Evolutionary conservation across 2,329 filamentous ascomycete genomes (phyloP).

Genomic region (Talaromyces sp.): DNA sequence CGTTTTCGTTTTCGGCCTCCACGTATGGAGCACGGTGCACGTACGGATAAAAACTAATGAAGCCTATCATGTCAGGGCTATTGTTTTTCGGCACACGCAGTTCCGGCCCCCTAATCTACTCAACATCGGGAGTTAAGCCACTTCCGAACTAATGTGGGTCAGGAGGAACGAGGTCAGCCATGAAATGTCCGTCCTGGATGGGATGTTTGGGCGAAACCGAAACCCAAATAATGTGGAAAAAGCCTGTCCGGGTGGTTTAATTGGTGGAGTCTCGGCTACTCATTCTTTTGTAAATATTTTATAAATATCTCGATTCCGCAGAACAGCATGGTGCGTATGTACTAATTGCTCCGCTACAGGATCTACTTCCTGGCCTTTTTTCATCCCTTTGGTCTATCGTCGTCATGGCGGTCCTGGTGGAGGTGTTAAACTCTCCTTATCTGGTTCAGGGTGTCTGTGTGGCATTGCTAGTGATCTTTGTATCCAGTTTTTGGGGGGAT

Average conservation of each 20-base stretch:
- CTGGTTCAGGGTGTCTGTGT: slow-evolving; percentile 24
- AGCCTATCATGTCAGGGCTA: too few species aligned
- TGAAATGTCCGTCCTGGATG: background rate
- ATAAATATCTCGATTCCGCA: background rate
- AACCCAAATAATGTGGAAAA: slow-evolving; percentile 4
- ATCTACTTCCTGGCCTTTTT: background rate
- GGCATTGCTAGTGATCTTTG: slow-evolving; percentile 22
- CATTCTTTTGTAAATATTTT: background rate
- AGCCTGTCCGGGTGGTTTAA: background rate
- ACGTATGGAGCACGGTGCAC: too few species aligned
- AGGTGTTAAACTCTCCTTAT: slow-evolving; percentile 27
- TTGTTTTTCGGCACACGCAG: too few species aligned
- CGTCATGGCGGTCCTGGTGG: slow-evolving; percentile 28
- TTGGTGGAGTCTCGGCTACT: background rate
- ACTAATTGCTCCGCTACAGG: background rate
- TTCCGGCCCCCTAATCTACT: too few species aligned
- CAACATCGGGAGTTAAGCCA: background rate
- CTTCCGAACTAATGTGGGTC: background rate
- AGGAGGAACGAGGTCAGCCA: too few species aligned
- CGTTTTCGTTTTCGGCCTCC: slow-evolving; percentile 17
- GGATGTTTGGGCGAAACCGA: slow-evolving; percentile 3
- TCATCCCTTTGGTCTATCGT: background rate
- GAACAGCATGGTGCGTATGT: background rate
- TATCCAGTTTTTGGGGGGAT: slow-evolving; percentile 29
- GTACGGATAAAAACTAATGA: too few species aligned